These are phyloP conservation scores for Endothia cerciana DNA, from an alignment of 2,329 filamentous ascomycete genomes.

Conservation along the genomic window DNA sequence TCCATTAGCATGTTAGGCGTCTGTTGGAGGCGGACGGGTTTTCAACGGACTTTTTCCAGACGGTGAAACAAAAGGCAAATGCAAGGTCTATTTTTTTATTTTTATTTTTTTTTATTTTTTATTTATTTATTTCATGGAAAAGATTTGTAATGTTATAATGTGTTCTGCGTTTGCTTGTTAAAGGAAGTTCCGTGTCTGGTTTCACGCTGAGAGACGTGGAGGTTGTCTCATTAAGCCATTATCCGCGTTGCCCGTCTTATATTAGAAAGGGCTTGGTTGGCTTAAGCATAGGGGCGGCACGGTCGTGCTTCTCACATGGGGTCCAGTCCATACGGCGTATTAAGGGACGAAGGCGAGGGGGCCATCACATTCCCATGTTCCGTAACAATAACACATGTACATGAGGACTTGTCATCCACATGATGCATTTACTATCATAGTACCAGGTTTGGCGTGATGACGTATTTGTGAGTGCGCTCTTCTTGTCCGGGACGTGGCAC, in stretches of 20 bases:
- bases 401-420: no score
- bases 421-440: no score
- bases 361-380: not conserved
- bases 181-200: not conserved
- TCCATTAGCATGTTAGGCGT: conserved; percentile 19
- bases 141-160: conserved; percentile 2
- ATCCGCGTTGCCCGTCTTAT: not conserved
- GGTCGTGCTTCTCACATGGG: not conserved
- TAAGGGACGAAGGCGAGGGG: not conserved
- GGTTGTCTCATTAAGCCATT: not conserved
- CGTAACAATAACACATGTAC: not conserved
- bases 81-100: not conserved
- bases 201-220: not conserved
- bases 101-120: no score
- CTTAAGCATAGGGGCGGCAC: not conserved
- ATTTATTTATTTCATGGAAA: no score
- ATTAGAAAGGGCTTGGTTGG: not conserved
- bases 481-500: no score
- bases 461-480: no score
- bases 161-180: not conserved
- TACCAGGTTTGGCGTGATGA: no score
- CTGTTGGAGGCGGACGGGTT: not conserved
- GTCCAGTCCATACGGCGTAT: not conserved
- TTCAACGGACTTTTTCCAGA: not conserved
- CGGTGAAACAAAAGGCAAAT: not conserved